phyloP scores from a whole-genome alignment of 1,284 basidiomycete species.

The Austroboletus rostrupii region DNA sequence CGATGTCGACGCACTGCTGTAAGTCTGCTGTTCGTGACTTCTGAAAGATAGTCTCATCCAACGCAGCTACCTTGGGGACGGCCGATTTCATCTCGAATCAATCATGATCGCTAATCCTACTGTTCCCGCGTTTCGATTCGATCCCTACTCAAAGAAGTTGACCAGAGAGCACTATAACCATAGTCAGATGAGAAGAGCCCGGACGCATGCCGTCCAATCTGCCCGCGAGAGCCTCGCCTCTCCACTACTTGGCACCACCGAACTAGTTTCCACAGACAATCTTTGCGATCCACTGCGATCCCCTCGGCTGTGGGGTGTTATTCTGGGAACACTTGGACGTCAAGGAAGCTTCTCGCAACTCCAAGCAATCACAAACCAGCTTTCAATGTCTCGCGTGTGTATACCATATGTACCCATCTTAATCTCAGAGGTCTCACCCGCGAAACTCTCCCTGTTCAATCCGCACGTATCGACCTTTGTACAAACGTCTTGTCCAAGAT shows the following conservation, averaged over 20 bases:
- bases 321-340: constrained; percentile 91
- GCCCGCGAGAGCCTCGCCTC: constrained; percentile 63
- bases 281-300: constrained; percentile 2
- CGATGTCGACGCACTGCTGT: constrained; percentile 87
- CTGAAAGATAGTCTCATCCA: constrained; percentile 12
- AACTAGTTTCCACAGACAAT: neutral
- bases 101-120: constrained; percentile 99
- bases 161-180: constrained; percentile 93
- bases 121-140: constrained; percentile 97
- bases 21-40: constrained; percentile 28
- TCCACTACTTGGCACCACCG: constrained; percentile 1
- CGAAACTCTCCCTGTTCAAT: constrained; percentile 85
- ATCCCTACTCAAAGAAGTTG: constrained; percentile 97
- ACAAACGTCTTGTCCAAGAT: constrained; percentile 92
- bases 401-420: constrained; percentile 86
- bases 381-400: constrained; percentile 46
- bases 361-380: constrained; percentile 77
- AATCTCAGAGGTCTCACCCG: constrained; percentile 92
- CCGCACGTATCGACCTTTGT: constrained; percentile 84
- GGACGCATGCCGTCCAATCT: constrained; percentile 74
- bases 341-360: constrained; percentile 92
- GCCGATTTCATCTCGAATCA: constrained; percentile 95
- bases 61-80: constrained; percentile 93
- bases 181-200: constrained; percentile 74
- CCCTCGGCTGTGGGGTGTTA: constrained; percentile 78